Evolutionary conservation across 148 eudicot genomes (phyloP).

Genomic region (Chenopodium formosanum): DNA sequence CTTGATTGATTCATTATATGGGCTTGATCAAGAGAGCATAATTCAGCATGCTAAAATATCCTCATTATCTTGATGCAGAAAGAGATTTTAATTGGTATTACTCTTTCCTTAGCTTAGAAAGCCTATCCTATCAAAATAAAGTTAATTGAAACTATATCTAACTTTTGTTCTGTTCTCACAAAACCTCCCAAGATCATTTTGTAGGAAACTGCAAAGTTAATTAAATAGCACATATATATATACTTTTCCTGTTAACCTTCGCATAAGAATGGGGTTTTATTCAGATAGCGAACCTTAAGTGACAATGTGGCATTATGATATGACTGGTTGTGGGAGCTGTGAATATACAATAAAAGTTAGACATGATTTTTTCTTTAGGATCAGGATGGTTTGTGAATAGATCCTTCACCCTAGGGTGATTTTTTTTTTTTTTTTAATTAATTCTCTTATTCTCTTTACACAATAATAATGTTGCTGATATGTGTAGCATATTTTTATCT

Average conservation of each 20-base stretch:
- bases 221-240: no score
- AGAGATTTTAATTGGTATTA: slow-evolving; percentile 14
- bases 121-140: not conserved
- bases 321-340: not conserved
- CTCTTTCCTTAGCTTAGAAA: not conserved
- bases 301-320: no score
- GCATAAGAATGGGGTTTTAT: no score
- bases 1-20: slow-evolving; percentile 71
- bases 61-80: not conserved
- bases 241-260: no score
- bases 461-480: not conserved
- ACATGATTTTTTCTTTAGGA: not conserved
- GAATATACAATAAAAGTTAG: not conserved
- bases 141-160: not conserved
- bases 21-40: slow-evolving; percentile 56
- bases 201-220: not conserved
- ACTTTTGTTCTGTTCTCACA: not conserved
- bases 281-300: no score
- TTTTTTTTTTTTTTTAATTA: no score
- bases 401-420: not conserved
- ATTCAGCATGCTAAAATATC: slow-evolving; percentile 35
- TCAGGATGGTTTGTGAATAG: not conserved
- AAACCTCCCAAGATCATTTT: not conserved
- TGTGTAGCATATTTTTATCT: not conserved
- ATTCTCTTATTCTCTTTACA: not conserved